Conservation (phyloP, 2,329 filamentous ascomycete genomes). For the Xylaria sp. region DNA sequence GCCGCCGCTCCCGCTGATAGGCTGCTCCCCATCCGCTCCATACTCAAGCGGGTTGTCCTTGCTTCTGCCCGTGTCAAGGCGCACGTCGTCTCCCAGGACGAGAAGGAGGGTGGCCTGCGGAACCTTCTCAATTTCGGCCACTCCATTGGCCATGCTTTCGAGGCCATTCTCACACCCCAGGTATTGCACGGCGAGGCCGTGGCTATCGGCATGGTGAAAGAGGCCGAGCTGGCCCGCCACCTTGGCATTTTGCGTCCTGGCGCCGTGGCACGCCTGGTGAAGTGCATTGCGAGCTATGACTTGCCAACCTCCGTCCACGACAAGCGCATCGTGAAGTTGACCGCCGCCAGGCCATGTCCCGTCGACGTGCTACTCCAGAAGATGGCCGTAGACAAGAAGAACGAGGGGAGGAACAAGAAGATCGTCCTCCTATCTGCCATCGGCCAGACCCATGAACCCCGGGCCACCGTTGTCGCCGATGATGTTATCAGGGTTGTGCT, state of each 20-base stretch:
- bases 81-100: constrained; percentile 89
- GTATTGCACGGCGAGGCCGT: constrained; percentile 95
- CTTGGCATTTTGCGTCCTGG: constrained; percentile 83
- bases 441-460: constrained; percentile 82
- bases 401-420: constrained; percentile 93
- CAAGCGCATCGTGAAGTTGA: constrained; percentile 77
- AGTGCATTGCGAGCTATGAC: constrained; percentile 93
- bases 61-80: constrained; percentile 94
- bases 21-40: constrained; percentile 70
- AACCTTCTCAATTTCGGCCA: constrained; percentile 98
- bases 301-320: constrained; percentile 85
- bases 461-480: constrained; percentile 88
- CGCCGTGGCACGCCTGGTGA: constrained; percentile 85
- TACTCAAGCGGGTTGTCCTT: constrained; percentile 78
- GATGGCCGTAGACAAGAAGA: constrained; percentile 99
- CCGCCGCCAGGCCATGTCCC: constrained; percentile 83
- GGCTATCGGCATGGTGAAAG: constrained; percentile 97
- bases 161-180: constrained; percentile 93
- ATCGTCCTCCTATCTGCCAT: constrained; percentile 91
- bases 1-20: constrained; percentile 56
- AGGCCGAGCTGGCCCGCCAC: constrained; percentile 89
- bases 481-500: constrained; percentile 80
- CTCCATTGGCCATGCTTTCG: constrained; percentile 95
- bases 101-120: constrained; percentile 88
- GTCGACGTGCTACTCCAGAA: constrained; percentile 85